These are phyloP conservation scores for Paramecium octaurelia DNA, from an alignment of 73 alveolate species.

Conservation along the genomic window DNA sequence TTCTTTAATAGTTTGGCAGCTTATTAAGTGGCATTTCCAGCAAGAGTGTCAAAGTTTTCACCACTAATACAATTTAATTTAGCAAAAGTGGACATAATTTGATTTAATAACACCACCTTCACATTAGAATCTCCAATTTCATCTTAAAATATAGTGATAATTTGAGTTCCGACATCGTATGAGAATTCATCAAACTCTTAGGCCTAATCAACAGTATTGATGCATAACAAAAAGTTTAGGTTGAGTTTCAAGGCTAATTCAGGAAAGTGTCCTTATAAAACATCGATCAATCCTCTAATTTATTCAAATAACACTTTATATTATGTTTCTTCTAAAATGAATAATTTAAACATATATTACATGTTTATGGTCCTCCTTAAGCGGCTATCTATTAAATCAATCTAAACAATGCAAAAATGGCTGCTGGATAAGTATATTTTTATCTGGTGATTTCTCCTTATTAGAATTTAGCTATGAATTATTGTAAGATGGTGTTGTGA, in stretches of 20 bases:
- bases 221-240: conserved; percentile 69
- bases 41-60: conserved; percentile 69
- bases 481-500: conserved; percentile 70
- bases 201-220: conserved; percentile 57
- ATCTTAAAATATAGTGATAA: conserved; percentile 63
- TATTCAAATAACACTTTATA: conserved; percentile 60
- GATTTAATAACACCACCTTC: conserved; percentile 17
- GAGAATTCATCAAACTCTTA: conserved; percentile 62
- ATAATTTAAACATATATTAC: neutral
- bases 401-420: conserved; percentile 75
- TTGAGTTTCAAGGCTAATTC: conserved; percentile 72
- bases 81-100: conserved; percentile 52
- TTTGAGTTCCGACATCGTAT: conserved; percentile 61
- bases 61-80: conserved; percentile 31
- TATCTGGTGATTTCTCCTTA: conserved; percentile 89
- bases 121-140: conserved; percentile 64
- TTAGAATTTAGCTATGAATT: conserved; percentile 73
- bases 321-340: conserved; percentile 48
- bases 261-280: conserved; percentile 64
- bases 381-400: conserved; percentile 25
- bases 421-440: conserved; percentile 86
- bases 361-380: neutral
- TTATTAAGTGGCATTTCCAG: conserved; percentile 63
- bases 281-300: conserved; percentile 65
- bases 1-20: conserved; percentile 71